Evolutionary conservation across 2,329 filamentous ascomycete species (phyloP), one percentile per base, ranked within the genome.

Genomic region (Pochonia chlamydosporia): DNA sequence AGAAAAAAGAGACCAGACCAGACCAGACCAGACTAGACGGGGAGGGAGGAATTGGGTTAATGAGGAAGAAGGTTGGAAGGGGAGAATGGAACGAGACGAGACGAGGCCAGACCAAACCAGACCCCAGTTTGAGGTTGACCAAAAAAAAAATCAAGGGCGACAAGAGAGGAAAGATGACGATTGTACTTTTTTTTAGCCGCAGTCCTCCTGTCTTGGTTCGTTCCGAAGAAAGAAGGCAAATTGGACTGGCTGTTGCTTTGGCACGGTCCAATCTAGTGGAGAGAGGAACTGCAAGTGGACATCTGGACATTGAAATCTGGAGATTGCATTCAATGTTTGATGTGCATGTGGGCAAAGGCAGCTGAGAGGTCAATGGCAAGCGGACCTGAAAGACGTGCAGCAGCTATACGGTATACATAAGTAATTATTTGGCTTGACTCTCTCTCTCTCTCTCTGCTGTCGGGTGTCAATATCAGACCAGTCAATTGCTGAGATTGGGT

Each of bases 401-500:
- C n/a, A n/a, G n/a, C n/a, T n/a, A n/a, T n/a, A n/a, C n/a, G n/a
- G n/a, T n/a, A n/a, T n/a, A n/a, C n/a, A n/a, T n/a, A n/a, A n/a
- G n/a, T n/a, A n/a, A n/a, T n/a, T n/a, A n/a, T n/a, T n/a, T n/a
- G n/a, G n/a, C n/a, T n/a, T n/a, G n/a, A n/a, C n/a, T n/a, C n/a
- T n/a, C n/a, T n/a, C n/a, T n/a, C n/a, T n/a, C n/a, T n/a, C n/a
- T 31, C 9, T 31, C 14, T 9, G 14, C 28, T 9, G 28, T 31
- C 14, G 28, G 14, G 9, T 31, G 28, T 31, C 14, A 14, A 31
- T 31, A 36, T 7, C 33, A 10, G 8, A 20, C 14, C 20, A 7
- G 37, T 30, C 41, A 23, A n/a, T 43, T 8, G 41, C 39, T 45
- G 40, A 47, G 43, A 35, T 60, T 54, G 54, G 46, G 30, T 30